Evolutionary conservation across 1,284 basidiomycete genomes (phyloP).

Genomic region (Malassezia sympodialis): DNA sequence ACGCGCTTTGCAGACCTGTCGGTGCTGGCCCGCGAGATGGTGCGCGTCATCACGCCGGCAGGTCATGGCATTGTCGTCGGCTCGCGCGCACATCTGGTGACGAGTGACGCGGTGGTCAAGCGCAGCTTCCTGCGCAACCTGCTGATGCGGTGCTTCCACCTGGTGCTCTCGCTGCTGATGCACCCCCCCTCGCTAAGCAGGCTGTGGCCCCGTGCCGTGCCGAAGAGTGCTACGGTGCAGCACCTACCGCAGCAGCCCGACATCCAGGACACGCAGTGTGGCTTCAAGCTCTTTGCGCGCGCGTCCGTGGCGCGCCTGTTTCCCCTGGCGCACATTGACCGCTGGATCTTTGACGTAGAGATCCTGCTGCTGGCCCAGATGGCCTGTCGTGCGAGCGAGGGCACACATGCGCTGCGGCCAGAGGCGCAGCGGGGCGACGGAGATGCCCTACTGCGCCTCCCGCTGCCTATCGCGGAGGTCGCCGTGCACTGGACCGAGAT

Average conservation of each 20-base stretch:
- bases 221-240: not conserved
- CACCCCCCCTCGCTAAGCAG: conserved; percentile 27
- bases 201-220: not conserved
- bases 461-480: conserved; percentile 69
- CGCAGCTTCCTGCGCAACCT: conserved; percentile 75
- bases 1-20: conserved; percentile 73
- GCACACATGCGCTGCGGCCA: conserved; percentile 1
- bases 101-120: conserved; percentile 85
- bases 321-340: conserved; percentile 51
- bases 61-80: conserved; percentile 64
- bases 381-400: conserved; percentile 16
- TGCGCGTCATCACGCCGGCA: conserved; percentile 18
- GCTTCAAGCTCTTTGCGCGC: conserved; percentile 76
- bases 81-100: conserved; percentile 79
- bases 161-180: conserved; percentile 29
- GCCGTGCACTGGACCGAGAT: conserved; percentile 86
- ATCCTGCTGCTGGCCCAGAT: conserved; percentile 66
- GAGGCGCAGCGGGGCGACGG: conserved; percentile 2
- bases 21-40: conserved; percentile 61
- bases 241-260: conserved; percentile 57
- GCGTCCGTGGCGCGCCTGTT: conserved; percentile 68
- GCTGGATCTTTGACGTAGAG: conserved; percentile 91
- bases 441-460: conserved; percentile 51
- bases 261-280: conserved; percentile 87
- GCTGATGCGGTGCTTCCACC: conserved; percentile 82